These are phyloP conservation scores for Catharanthus roseus DNA, from an alignment of 257 asterid genomes.

Conservation along the genomic window DNA sequence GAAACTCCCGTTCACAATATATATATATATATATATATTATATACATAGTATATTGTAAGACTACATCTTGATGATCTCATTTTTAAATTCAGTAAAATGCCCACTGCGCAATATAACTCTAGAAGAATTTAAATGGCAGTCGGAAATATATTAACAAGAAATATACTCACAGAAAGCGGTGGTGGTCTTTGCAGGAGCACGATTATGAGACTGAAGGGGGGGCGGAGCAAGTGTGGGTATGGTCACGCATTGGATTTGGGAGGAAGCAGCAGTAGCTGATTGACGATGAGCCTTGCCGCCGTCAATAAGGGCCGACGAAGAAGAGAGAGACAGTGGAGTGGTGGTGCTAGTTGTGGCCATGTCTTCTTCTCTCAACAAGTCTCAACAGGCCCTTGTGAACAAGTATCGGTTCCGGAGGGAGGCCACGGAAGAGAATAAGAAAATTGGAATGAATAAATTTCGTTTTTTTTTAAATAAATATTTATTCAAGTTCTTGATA, in stretches of 20 bases:
- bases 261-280: constrained; percentile 27
- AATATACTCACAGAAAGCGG: constrained; percentile 46
- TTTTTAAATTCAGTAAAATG: no score
- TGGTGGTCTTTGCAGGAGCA: constrained; percentile 42
- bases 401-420: background rate
- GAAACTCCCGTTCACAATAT: no score
- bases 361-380: constrained; percentile 16
- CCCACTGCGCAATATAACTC: no score
- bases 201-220: constrained; percentile 29
- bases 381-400: background rate
- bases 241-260: constrained; percentile 36
- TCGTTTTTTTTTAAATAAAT: background rate
- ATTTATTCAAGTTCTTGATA: background rate
- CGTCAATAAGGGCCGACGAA: constrained; percentile 37
- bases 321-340: constrained; percentile 54
- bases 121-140: background rate
- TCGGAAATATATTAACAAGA: no score
- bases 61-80: no score
- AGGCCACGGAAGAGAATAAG: background rate
- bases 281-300: constrained; percentile 40
- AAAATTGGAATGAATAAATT: background rate
- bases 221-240: constrained; percentile 31
- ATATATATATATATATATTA: no score
- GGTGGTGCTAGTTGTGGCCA: constrained; percentile 52
- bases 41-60: no score